Conservation (phyloP, 2,329 filamentous ascomycete species). For the Aspergillus thermomutatus region DNA sequence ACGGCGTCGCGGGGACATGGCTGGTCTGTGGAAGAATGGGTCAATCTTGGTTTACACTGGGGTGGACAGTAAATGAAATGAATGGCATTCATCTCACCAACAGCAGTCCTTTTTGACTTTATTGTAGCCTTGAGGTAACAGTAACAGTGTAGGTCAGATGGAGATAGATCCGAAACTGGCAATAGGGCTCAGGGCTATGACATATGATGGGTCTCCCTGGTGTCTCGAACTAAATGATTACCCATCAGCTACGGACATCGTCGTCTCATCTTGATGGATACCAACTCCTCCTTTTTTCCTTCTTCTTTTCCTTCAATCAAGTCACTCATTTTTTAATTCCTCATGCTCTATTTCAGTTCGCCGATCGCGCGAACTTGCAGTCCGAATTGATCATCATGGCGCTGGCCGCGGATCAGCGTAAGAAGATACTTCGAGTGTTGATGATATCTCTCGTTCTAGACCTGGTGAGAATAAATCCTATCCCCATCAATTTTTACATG, state of each 20-base stretch:
- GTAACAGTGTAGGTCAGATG: neutral
- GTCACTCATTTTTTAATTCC: neutral
- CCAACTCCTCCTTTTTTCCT: neutral
- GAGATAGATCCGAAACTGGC: neutral
- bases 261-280: neutral
- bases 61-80: neutral
- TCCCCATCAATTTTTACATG: neutral
- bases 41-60: neutral
- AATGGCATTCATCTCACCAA: neutral
- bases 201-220: slow-evolving; percentile 3
- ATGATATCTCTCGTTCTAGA: slow-evolving; percentile 88
- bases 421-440: slow-evolving; percentile 79
- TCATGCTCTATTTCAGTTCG: neutral
- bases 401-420: slow-evolving; percentile 54
- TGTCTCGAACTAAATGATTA: neutral
- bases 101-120: neutral
- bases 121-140: neutral
- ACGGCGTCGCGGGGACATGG: neutral
- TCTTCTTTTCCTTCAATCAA: neutral
- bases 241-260: neutral
- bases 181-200: slow-evolving; percentile 15
- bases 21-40: neutral
- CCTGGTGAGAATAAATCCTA: slow-evolving; percentile 58
- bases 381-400: slow-evolving; percentile 26
- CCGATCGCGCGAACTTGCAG: neutral